Percentiles rank a stretch among this genome's conserved stretches.
Conservation (phyloP, 441 rosid genomes). For the Populus hybrid region DNA sequence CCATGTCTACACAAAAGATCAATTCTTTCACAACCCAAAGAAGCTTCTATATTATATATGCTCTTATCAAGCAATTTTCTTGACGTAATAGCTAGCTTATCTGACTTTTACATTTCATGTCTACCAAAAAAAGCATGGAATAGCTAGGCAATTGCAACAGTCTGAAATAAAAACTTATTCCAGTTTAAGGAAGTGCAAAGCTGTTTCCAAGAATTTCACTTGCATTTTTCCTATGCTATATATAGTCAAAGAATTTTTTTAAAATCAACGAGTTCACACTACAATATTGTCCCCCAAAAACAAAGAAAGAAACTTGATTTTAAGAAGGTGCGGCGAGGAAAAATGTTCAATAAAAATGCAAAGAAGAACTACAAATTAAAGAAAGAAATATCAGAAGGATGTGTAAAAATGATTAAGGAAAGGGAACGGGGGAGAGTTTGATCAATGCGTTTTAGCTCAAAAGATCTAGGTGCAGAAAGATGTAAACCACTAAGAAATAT, state of each 20-base stretch:
- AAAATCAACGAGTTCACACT: background rate
- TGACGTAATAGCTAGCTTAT: background rate
- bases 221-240: background rate
- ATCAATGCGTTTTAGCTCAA: too few species aligned
- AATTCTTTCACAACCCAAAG: background rate
- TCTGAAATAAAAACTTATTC: background rate
- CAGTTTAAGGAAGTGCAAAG: background rate
- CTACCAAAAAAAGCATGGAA: background rate
- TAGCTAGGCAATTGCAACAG: background rate
- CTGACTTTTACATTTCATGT: background rate
- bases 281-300: background rate
- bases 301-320: background rate
- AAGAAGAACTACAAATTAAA: background rate
- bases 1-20: slow-evolving; percentile 31
- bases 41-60: background rate
- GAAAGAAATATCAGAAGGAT: background rate
- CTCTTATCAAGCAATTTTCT: background rate
- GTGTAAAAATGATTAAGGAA: too few species aligned
- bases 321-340: background rate
- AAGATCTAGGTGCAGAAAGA: too few species aligned
- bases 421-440: too few species aligned
- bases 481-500: too few species aligned
- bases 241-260: background rate
- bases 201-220: background rate
- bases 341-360: background rate